These are phyloP conservation scores for Galerina sulciceps DNA, from an alignment of 768 basidiomycete genomes.

Conservation along the genomic window DNA sequence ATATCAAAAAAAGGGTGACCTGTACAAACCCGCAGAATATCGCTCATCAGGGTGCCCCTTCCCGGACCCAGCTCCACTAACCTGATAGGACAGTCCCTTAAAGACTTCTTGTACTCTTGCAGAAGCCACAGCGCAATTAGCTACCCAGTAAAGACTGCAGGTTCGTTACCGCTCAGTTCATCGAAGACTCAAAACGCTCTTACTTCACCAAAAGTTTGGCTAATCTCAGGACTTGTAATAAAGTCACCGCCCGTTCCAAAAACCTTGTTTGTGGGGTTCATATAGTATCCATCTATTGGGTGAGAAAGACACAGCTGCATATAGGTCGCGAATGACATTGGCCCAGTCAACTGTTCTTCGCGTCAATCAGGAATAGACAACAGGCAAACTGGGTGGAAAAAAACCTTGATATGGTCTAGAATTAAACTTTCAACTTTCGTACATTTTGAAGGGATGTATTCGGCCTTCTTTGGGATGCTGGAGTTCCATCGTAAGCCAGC, in stretches of 20 bases:
- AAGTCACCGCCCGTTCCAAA: conserved; percentile 93
- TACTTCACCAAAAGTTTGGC: conserved; percentile 96
- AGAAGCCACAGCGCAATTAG: conserved; percentile 87
- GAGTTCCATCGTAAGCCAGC: conserved; percentile 1
- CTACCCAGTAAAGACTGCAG: conserved; percentile 44
- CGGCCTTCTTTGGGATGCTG: neutral
- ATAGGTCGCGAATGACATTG: conserved; percentile 85
- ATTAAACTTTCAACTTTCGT: conserved; percentile 68
- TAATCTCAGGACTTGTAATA: conserved; percentile 95
- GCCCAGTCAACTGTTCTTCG: conserved; percentile 75
- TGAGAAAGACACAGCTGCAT: conserved; percentile 92
- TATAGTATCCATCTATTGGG: conserved; percentile 93
- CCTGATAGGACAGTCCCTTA: conserved; percentile 54
- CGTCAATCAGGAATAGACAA: conserved; percentile 9
- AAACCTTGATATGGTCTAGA: conserved; percentile 73
- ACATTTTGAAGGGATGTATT: conserved; percentile 14
- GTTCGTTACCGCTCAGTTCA: conserved; percentile 42
- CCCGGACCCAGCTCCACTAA: conserved; percentile 95
- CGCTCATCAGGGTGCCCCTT: conserved; percentile 88
- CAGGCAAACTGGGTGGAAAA: conserved; percentile 3
- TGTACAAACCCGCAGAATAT: conserved; percentile 76
- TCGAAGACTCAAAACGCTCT: conserved; percentile 19
- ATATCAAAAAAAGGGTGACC: neutral
- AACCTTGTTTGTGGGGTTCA: conserved; percentile 69
- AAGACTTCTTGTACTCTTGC: conserved; percentile 69